A percentile compares a stretch with the other conserved stretches of the same genome.
Conservation (phyloP, 2,329 filamentous ascomycete species). For the Apiospora sp. region DNA sequence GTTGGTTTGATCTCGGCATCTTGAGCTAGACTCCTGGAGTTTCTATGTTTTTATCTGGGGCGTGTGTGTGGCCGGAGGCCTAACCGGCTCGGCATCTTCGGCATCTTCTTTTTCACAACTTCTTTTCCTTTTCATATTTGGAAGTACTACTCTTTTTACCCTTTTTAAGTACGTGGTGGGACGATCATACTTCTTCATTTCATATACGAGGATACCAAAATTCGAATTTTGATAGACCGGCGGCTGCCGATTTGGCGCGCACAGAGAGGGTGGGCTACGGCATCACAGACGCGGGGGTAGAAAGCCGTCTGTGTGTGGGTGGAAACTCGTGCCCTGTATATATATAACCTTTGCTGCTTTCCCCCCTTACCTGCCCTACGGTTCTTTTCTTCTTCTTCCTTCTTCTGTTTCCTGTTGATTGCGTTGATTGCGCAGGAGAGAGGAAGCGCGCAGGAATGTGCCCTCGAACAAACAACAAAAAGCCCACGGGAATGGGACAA, state of each 20-base stretch:
- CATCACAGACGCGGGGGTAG: constrained; percentile 5
- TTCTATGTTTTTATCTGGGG: constrained; percentile 21
- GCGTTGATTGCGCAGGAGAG: constrained; percentile 17
- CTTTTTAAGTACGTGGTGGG: constrained; percentile 23
- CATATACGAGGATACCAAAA: constrained; percentile 31
- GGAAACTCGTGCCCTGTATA: constrained; percentile 28
- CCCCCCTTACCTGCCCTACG: constrained; percentile 20
- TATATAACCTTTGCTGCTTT: constrained; percentile 27
- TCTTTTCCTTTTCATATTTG: constrained; percentile 27
- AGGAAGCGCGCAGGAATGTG: constrained; percentile 19
- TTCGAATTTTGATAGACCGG: constrained; percentile 28
- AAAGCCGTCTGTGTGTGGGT: constrained; percentile 1
- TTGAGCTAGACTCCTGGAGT: constrained; percentile 28
- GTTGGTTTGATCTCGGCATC: constrained; percentile 33
- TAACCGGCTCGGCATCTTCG: constrained; percentile 15
- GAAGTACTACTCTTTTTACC: constrained; percentile 21
- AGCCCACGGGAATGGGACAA: neutral
- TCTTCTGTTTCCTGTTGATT: constrained; percentile 18
- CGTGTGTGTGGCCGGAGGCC: constrained; percentile 10
- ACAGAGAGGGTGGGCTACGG: constrained; percentile 19
- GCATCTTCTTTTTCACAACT: constrained; percentile 20
- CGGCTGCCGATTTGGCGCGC: constrained; percentile 22
- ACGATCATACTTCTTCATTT: constrained; percentile 24
- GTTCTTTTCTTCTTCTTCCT: constrained; percentile 4
- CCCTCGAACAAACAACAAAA: constrained; percentile 12